phyloP scores from a whole-genome alignment of 1,284 basidiomycete species.

The Trametes sp. region DNA sequence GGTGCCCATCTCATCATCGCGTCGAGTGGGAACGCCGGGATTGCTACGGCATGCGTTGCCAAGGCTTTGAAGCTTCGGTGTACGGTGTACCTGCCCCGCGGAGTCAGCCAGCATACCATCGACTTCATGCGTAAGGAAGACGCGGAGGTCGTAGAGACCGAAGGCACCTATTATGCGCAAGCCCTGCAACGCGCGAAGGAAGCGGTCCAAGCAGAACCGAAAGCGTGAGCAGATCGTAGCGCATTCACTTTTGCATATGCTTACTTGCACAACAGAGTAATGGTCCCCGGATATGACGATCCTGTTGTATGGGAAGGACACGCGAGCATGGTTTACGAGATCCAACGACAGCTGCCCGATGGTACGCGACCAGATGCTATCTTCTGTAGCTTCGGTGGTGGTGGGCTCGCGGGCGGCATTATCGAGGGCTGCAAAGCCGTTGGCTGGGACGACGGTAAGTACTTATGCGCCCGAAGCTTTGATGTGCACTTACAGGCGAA shows the following conservation, averaged over 20 bases:
- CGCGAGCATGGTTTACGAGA: constrained; percentile 72
- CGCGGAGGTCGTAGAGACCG: constrained; percentile 58
- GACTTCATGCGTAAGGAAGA: constrained; percentile 58
- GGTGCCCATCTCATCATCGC: constrained; percentile 68
- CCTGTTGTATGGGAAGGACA: constrained; percentile 76
- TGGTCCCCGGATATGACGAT: constrained; percentile 67
- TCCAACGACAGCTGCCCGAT: constrained; percentile 56
- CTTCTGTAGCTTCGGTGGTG: constrained; percentile 80
- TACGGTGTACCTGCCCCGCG: constrained; percentile 70
- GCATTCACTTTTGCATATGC: not conserved
- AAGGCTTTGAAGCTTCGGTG: constrained; percentile 60
- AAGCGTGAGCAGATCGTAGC: constrained; percentile 58
- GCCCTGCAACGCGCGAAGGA: constrained; percentile 57
- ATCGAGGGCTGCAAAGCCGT: constrained; percentile 66
- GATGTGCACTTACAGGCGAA: no score
- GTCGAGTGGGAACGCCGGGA: constrained; percentile 77
- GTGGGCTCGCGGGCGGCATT: constrained; percentile 72
- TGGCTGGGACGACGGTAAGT: constrained; percentile 70
- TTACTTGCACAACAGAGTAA: constrained; percentile 49
- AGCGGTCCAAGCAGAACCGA: constrained; percentile 50
- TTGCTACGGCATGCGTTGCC: constrained; percentile 65
- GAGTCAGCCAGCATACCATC: constrained; percentile 55
- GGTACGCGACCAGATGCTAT: constrained; percentile 67
- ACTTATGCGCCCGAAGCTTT: no score
- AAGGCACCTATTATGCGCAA: constrained; percentile 63